Conservation (phyloP, 345 rosid species). For the Boechera retrofracta region DNA sequence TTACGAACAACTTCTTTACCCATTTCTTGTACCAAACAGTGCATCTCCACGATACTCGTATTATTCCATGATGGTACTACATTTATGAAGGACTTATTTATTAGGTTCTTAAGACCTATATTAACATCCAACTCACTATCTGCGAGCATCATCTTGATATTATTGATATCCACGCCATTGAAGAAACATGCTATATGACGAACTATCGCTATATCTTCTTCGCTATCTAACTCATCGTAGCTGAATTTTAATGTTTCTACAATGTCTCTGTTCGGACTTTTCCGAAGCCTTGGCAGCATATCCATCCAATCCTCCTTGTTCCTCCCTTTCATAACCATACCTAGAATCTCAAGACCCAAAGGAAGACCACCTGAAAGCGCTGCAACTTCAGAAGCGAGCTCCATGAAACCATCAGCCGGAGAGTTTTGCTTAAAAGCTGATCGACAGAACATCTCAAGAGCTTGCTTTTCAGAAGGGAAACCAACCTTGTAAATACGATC, state of each 20-base stretch:
- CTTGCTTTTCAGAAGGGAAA: constrained; percentile 4
- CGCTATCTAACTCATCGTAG: constrained; percentile 31
- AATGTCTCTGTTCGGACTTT: constrained; percentile 21
- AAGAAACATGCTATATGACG: constrained; percentile 50
- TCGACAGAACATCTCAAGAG: constrained; percentile 39
- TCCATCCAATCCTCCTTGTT: constrained; percentile 29
- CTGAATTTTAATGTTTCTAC: constrained; percentile 29
- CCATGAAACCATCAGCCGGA: constrained; percentile 6
- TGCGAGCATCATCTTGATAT: constrained; percentile 6
- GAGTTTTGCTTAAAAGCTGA: constrained; percentile 26
- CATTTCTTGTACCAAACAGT: constrained; percentile 45
- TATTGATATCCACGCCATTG: neutral
- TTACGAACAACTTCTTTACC: constrained; percentile 38
- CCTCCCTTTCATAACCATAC: constrained; percentile 10
- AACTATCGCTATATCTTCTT: constrained; percentile 35
- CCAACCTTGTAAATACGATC: neutral
- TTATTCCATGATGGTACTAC: neutral
- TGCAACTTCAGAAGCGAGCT: constrained; percentile 25
- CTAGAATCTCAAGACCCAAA: constrained; percentile 46
- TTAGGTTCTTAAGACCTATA: neutral
- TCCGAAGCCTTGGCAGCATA: constrained; percentile 14
- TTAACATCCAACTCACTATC: constrained; percentile 28
- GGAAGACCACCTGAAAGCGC: constrained; percentile 36
- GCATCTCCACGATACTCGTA: constrained; percentile 36
- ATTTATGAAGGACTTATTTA: constrained; percentile 41